Base-by-base conservation (phyloP, 305 asterid genomes). In the Fraxinus platypoda region DNA sequence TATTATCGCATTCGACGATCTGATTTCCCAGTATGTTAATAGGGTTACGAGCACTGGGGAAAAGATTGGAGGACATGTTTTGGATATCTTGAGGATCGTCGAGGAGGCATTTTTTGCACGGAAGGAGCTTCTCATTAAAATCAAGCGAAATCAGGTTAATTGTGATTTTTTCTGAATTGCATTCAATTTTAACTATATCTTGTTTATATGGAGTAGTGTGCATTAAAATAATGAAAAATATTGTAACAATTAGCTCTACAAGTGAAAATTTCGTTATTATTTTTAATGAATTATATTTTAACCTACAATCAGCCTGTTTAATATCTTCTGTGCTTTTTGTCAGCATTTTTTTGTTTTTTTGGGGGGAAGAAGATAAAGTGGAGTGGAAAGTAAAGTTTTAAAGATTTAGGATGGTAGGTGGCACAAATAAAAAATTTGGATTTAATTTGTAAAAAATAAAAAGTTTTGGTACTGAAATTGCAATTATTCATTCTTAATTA, bases 11-110 rank as follows among this genome's bases (percentile, higher is more conserved):
- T 96, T 86, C 71, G 98, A 90, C 79, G 98, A 92, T 89, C 88
- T 96, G 84, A 86, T 88, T 59, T 87, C 95, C 82, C 87, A 92
- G 84, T 87, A 52, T 77, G 94, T 93, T 4, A 84, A 87, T 78
- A 91, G 92, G 89, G 88, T 94, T 77, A 78, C 83, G 19, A 87
- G 77, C 86, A 94, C 92, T 38, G 99, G 90, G 31, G 94, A 92
- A 92, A 93, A 91, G 93, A 93, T 97, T 54, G 99, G 98, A 8
- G 99, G 95, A 84, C 90, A 83, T 86, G 98, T 97, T 83, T 75
- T 87, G 84, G 98, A 92, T 73, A 87, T 92, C 19, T 90, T 97
- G 11, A 93, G 87, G 88, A 57, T 86, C 72, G 83, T 97, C 19
- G 87, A 84, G 43, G 92, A 90, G 79, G 98, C 99, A 8, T 97